phyloP scores from a whole-genome alignment of 139 green algal genomes.

The Tetradesmus lagerheimii region DNA sequence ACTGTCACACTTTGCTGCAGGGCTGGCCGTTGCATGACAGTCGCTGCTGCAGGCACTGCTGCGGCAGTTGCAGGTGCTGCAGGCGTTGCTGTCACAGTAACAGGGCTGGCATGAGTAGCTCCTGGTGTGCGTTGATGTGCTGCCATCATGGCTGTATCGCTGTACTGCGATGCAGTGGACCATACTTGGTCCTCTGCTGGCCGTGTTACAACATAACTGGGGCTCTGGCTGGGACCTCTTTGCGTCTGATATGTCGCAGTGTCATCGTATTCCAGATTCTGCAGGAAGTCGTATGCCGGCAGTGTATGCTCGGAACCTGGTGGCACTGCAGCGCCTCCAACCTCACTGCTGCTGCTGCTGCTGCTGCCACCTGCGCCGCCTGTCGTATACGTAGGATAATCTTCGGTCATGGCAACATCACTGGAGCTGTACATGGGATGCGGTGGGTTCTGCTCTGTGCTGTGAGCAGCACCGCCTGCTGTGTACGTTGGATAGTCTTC shows the following conservation, averaged over 20 bases:
- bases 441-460: neutral
- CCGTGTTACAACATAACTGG: neutral
- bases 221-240: neutral
- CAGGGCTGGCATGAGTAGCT: neutral
- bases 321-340: neutral
- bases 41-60: neutral
- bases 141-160: slow-evolving; percentile 12
- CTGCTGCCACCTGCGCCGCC: neutral
- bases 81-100: no score
- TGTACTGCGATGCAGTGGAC: slow-evolving; percentile 20
- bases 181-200: slow-evolving; percentile 1
- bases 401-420: neutral
- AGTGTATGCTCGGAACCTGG: neutral
- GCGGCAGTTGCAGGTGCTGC: neutral
- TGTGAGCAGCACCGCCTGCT: neutral
- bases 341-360: neutral
- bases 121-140: neutral
- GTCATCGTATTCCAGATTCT: slow-evolving; percentile 1
- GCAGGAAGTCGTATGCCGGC: neutral
- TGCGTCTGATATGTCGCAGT: neutral
- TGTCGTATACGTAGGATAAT: neutral
- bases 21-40: neutral
- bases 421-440: neutral
- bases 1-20: neutral
- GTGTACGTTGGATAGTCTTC: no score